Base-by-base conservation (phyloP, 805 yeast species). In the Hanseniaspora hatyaiensis region DNA sequence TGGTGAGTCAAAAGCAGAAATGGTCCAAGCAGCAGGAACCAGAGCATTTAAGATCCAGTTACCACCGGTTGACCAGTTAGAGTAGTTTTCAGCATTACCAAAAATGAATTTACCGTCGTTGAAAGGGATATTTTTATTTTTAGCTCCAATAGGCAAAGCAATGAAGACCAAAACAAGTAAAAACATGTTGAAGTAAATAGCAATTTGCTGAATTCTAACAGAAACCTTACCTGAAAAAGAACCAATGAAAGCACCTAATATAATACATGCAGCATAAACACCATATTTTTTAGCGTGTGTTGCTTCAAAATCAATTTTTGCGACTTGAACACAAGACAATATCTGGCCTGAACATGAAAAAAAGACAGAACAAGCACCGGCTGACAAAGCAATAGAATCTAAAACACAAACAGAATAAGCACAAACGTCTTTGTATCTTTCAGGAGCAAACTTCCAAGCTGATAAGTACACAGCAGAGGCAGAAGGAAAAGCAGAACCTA, bases 21-120 rank as follows among this genome's bases (percentile, higher is more conserved):
- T 79, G 16, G 84, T 78, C 87, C 88, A 81, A 50, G 79, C 72
- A 1, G 79, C 77, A 0, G 85, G 78, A 75, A 77, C 71, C 70
- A 77, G 74, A 12, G 72, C 67, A 34, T 64, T 64, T 53, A 77
- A 60, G 50, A 69, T 61, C 50, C 67, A 54, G 67, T 75, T 71
- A 75, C 79, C 77, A 26, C 83, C 84, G 30, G 59, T 63, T 8
- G 77, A 69, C 78, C 82, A 80, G 30, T 68, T 71, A 30, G 77
- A 65, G 42, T 60, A 61, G 56, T 77, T 77, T 23, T 70, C 64
- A 47, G 70, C 68, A 34, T 70, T 60, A 26, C 77, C 77, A 59
- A 78, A 80, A 24, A 79, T 78, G 57, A 66, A 77, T 6, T 58
- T 52, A 15, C 75, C 81, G 32, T 65, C 61, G 54, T 75, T 74